Conservation (phyloP, 331 rosid species). For the Quercus phellos region DNA sequence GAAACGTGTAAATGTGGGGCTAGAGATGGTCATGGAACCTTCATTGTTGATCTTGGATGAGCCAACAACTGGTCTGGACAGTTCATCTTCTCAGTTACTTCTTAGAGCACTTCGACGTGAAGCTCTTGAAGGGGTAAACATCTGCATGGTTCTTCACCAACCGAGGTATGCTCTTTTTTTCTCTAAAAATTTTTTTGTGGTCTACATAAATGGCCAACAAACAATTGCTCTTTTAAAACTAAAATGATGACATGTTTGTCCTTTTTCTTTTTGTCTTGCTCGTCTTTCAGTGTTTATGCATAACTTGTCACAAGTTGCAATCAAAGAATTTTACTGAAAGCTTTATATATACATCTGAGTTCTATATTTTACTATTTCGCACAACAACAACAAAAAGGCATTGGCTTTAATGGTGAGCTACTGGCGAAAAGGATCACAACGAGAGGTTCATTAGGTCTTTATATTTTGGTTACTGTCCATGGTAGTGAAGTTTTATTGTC, state of each 20-base stretch:
- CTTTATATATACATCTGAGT: background rate
- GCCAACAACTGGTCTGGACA: conserved; percentile 75
- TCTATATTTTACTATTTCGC: background rate
- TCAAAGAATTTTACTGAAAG: background rate
- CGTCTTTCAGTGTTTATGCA: background rate
- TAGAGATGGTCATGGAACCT: conserved; percentile 86
- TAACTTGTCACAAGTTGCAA: too few relatives aligned
- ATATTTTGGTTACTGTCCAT: background rate
- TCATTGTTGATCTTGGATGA: conserved; percentile 74
- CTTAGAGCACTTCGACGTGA: conserved; percentile 74
- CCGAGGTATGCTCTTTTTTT: conserved; percentile 42
- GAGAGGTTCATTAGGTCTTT: background rate
- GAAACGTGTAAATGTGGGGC: conserved; percentile 73
- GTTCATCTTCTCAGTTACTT: conserved; percentile 67
- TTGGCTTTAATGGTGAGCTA: background rate
- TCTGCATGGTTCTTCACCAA: conserved; percentile 83
- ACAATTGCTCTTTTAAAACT: background rate
- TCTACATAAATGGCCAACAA: background rate
- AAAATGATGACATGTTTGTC: background rate
- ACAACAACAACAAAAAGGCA: background rate
- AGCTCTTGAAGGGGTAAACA: conserved; percentile 78
- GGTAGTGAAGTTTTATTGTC: background rate
- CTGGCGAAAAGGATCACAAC: background rate
- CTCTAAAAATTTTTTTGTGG: background rate
- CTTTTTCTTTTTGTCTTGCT: background rate